phyloP scores from a whole-genome alignment of 371 early-diverging fungal species.

The Massospora cicadina region DNA sequence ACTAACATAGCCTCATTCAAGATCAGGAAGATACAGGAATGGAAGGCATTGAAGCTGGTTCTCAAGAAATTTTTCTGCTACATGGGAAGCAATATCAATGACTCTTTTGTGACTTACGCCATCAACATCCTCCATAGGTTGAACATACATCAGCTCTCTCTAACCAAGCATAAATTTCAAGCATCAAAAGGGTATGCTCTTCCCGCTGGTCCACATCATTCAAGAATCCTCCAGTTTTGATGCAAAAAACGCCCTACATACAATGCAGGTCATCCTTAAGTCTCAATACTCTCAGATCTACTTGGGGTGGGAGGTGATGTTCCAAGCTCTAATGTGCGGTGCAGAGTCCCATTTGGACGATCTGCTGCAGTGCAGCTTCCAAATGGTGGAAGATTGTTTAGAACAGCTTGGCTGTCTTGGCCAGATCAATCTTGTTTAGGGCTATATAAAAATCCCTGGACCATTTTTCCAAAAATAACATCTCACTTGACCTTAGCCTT shows the following conservation, averaged over 20 bases:
- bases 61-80: neutral
- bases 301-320: neutral
- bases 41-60: neutral
- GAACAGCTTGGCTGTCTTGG: neutral
- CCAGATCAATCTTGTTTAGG: neutral
- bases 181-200: neutral
- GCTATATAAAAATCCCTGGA: neutral
- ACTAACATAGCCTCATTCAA: neutral
- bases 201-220: neutral
- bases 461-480: neutral
- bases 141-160: neutral
- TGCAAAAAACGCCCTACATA: neutral
- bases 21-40: neutral
- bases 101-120: neutral
- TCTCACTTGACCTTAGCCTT: neutral
- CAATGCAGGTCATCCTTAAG: neutral
- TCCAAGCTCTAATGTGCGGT: neutral
- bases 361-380: neutral
- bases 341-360: neutral
- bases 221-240: neutral
- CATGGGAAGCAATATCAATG: neutral
- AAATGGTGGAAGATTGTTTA: neutral
- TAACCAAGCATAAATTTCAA: neutral
- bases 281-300: neutral
- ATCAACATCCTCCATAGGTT: neutral